phyloP scores from a whole-genome alignment of 768 basidiomycete genomes.

The Russula compacta region DNA sequence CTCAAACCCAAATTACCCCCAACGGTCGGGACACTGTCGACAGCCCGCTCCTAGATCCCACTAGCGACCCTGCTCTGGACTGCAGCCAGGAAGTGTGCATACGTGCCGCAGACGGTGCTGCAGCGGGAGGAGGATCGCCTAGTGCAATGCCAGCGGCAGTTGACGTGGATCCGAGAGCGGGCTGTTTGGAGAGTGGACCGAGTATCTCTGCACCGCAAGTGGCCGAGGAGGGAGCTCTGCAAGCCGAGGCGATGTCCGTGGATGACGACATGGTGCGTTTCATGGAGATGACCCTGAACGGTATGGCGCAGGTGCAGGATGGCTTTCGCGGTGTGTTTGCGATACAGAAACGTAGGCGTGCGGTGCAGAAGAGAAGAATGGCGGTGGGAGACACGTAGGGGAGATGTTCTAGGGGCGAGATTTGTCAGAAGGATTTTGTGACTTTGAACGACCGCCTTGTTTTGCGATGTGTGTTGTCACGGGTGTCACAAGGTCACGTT shows the following conservation, averaged over 20 bases:
- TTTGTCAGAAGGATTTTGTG: too few relatives aligned
- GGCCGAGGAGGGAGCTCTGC: not conserved
- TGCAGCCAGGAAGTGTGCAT: constrained; percentile 12
- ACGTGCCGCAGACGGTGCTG: constrained; percentile 11
- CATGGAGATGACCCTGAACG: constrained; percentile 3
- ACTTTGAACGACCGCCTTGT: too few relatives aligned
- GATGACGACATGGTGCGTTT: not conserved
- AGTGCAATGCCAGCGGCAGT: not conserved
- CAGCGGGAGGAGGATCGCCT: constrained; percentile 5
- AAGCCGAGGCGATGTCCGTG: not conserved
- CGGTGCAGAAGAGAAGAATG: not conserved
- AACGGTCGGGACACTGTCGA: not conserved
- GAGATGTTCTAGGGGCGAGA: too few relatives aligned
- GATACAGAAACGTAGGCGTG: constrained; percentile 5
- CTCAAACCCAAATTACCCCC: not conserved
- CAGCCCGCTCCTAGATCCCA: not conserved
- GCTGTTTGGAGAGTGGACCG: not conserved
- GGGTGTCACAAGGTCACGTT: too few relatives aligned
- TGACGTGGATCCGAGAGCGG: not conserved
- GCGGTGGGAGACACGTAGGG: not conserved
- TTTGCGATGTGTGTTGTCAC: too few relatives aligned
- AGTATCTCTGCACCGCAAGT: not conserved
- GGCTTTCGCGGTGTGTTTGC: constrained; percentile 6
- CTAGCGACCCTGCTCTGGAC: constrained; percentile 1
- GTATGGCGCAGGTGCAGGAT: constrained; percentile 6